Conservation (phyloP, 352 stramenopile genomes). For the Pythium chondricola region DNA sequence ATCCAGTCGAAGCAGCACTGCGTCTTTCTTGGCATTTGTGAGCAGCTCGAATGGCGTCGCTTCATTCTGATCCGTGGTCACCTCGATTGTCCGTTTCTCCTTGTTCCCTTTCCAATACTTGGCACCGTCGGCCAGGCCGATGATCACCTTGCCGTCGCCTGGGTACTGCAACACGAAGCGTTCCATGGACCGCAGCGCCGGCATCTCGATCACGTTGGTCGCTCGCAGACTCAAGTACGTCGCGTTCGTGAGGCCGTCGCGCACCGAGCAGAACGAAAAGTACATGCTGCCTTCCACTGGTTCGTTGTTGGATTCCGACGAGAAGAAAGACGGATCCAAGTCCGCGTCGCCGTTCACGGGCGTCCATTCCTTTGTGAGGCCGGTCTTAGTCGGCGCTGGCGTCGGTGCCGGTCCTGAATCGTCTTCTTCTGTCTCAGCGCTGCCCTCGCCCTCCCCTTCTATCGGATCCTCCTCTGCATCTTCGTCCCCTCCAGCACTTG, state of each 20-base stretch:
- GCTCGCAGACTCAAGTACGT: neutral
- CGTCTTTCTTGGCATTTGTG: slow-evolving; percentile 5
- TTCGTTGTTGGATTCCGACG: neutral
- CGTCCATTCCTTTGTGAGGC: neutral
- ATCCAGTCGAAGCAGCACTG: neutral
- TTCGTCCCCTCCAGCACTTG: too few species aligned
- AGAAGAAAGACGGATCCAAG: slow-evolving; percentile 1
- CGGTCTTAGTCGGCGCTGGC: neutral
- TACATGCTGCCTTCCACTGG: neutral
- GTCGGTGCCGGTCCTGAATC: neutral
- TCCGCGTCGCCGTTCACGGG: neutral
- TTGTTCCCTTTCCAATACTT: slow-evolving; percentile 1
- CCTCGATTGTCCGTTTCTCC: neutral
- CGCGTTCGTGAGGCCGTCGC: neutral
- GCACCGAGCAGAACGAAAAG: slow-evolving; percentile 3
- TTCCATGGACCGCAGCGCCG: neutral
- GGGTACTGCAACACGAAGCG: neutral
- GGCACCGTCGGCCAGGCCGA: neutral
- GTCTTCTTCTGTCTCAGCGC: neutral
- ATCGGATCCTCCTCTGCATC: too few species aligned
- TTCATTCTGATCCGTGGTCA: neutral
- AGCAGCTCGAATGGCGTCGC: neutral
- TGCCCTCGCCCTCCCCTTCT: too few species aligned
- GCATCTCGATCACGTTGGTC: neutral
- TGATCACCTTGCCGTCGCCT: slow-evolving; percentile 1